Evolutionary conservation across 768 basidiomycete species (phyloP).

Genomic region (Sistotremastrum suecicum): DNA sequence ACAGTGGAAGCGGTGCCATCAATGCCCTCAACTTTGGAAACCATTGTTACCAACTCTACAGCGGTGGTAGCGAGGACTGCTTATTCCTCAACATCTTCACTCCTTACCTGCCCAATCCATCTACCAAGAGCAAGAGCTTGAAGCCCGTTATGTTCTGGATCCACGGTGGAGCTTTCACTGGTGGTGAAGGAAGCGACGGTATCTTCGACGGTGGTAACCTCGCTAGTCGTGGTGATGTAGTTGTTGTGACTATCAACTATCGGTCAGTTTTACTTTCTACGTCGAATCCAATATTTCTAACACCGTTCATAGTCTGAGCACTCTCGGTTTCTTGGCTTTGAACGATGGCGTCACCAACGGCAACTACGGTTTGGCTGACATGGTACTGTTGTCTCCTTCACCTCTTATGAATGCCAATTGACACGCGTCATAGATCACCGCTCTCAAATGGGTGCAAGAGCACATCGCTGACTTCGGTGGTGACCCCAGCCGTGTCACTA

Average conservation of each 20-base stretch:
- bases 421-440: conserved; percentile 2
- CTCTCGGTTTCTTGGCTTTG: conserved; percentile 23
- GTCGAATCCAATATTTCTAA: conserved; percentile 1
- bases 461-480: conserved; percentile 47
- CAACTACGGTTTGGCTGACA: conserved; percentile 6
- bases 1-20: conserved; percentile 17
- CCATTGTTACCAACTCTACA: too few relatives aligned
- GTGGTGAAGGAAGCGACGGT: conserved; percentile 9
- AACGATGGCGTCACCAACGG: conserved; percentile 21
- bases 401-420: too few relatives aligned
- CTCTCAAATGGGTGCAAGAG: conserved; percentile 31
- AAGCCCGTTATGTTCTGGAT: conserved; percentile 15
- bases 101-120: conserved; percentile 18
- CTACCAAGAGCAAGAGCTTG: conserved; percentile 1
- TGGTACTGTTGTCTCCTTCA: too few relatives aligned
- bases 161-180: conserved; percentile 14
- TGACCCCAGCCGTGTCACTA: conserved; percentile 35
- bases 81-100: conserved; percentile 54
- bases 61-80: conserved; percentile 50
- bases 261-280: background rate
- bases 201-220: conserved; percentile 10
- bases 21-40: conserved; percentile 37
- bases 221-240: conserved; percentile 7
- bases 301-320: background rate
- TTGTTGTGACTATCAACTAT: conserved; percentile 4